phyloP scores from a whole-genome alignment of 139 green algal species.

The Chlamydomonas sphaeroides region DNA sequence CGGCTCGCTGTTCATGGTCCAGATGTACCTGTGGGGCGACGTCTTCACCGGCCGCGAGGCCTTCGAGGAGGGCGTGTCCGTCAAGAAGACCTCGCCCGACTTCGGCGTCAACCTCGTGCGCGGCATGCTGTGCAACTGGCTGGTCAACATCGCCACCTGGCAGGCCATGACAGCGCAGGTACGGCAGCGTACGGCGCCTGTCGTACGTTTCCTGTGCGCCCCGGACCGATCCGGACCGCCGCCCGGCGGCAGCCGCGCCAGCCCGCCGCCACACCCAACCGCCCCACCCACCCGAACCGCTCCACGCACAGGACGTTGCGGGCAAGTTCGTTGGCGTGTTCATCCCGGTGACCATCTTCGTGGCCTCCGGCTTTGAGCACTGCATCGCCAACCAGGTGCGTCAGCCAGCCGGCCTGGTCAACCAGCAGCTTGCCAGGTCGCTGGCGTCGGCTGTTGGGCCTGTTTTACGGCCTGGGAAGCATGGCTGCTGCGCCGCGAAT shows the following conservation, averaged over 20 bases:
- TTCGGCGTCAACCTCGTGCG: slow-evolving; percentile 49
- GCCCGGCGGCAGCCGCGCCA: no score
- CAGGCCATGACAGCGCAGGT: slow-evolving; percentile 47
- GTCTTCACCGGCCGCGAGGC: slow-evolving; percentile 38
- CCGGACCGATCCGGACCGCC: no score
- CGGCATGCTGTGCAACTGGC: slow-evolving; percentile 87
- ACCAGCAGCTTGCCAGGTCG: no score
- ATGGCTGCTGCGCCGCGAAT: no score
- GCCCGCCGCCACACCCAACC: no score
- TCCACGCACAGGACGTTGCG: slow-evolving; percentile 53
- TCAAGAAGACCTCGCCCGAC: slow-evolving; percentile 6
- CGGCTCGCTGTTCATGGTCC: slow-evolving; percentile 35
- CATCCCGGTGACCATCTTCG: slow-evolving; percentile 78
- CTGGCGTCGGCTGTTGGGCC: no score
- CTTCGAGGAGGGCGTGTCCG: slow-evolving; percentile 29
- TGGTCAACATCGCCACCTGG: slow-evolving; percentile 87
- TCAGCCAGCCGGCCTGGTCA: no score
- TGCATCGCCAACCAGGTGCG: slow-evolving; percentile 68
- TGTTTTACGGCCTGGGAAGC: no score
- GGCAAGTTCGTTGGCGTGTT: slow-evolving; percentile 78
- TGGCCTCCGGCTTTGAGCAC: slow-evolving; percentile 79
- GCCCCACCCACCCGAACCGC: no score
- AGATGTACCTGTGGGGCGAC: slow-evolving; percentile 43
- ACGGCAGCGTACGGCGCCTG: no score
- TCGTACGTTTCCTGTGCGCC: no score